Base-by-base conservation (phyloP, 73 alveolate genomes). In the Paramecium tetraurelia region DNA sequence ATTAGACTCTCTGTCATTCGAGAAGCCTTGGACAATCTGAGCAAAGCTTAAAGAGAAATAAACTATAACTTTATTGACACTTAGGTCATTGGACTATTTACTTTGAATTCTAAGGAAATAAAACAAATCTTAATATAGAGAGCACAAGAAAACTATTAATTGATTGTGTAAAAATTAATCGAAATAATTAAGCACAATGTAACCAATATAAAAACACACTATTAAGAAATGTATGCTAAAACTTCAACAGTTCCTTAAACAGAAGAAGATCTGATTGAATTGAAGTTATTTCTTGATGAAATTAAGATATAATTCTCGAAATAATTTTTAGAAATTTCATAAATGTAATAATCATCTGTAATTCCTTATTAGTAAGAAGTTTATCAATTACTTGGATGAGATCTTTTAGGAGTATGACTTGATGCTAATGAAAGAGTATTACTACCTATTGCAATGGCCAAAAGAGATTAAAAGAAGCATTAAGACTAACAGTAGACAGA, bases 221-320 rank as follows among this genome's bases (percentile, higher is more conserved):
- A 86, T 29, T 35, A 86, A 80, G 87, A 86, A 21, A 86, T 22
- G 93, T 40, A 75, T 75, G 48, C 58, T 31, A 75, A 40, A 33
- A 75, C 87, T 12, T 75, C 87, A 75, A 36, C 87, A 33, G 59
- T 36, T 14, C 87, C 87, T 36, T 31, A 40, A 36, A 33, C 87
- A 31, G 87, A 75, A 36, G 59, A 33, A 14, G 68, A 75, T 36
- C 18, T 75, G 11, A 75, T 75, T 31, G 63, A 75, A 20, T 21
- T 29, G 12, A 75, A 75, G 24, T 40, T 75, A 44, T 75, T 75
- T 75, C 21, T 75, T n/a, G 87, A 75, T 75, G 87, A 75, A 40
- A 75, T 75, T 5, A 75, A 75, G 41, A 40, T 75, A 7, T 10
- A 36, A 21, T 75, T 75, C 7, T 75, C 87, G 0, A 75, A 75